Evolutionary conservation across 129 eudicot genomes (phyloP), one percentile per base, ranked within the genome.

Genomic region (Centella asiatica): DNA sequence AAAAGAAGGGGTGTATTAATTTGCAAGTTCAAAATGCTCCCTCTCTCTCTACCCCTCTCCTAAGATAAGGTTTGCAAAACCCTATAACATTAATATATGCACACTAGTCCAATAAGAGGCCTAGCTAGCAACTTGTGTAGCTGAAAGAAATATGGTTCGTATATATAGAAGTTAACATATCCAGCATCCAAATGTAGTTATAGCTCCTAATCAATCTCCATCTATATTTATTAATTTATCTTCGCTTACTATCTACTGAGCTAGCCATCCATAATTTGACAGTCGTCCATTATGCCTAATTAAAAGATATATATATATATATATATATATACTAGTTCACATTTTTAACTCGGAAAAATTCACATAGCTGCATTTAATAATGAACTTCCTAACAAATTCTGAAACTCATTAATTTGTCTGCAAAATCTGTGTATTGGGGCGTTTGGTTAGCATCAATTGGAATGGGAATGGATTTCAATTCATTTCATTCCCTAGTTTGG

Each of bases 381-480:
- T 55, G 40, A 55, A 26, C 60, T 55, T 27, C 60, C 60, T 55
- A 55, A 55, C 60, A 29, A 55, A 55, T 18, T 29, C 28, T 14
- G 60, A 37, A 26, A 34, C 60, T 37, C 37, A 55, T 55, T 51
- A 51, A 10, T 24, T 51, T 51, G n/a, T n/a, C n/a, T n/a, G n/a
- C n/a, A n/a, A n/a, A n/a, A n/a, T n/a, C n/a, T n/a, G n/a, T n/a
- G n/a, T n/a, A n/a, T n/a, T n/a, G n/a, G n/a, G n/a, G n/a, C n/a
- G n/a, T n/a, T n/a, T n/a, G n/a, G n/a, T n/a, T n/a, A n/a, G n/a
- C n/a, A n/a, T n/a, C n/a, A n/a, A n/a, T n/a, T n/a, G n/a, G n/a
- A n/a, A n/a, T n/a, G n/a, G n/a, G n/a, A n/a, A n/a, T n/a, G n/a
- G n/a, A n/a, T n/a, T n/a, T n/a, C n/a, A n/a, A n/a, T n/a, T n/a